A percentile compares a stretch with the other conserved stretches of the same genome.
Evolutionary conservation across 495 filamentous ascomycete species (phyloP).

Genomic region (Neurospora pannonica): DNA sequence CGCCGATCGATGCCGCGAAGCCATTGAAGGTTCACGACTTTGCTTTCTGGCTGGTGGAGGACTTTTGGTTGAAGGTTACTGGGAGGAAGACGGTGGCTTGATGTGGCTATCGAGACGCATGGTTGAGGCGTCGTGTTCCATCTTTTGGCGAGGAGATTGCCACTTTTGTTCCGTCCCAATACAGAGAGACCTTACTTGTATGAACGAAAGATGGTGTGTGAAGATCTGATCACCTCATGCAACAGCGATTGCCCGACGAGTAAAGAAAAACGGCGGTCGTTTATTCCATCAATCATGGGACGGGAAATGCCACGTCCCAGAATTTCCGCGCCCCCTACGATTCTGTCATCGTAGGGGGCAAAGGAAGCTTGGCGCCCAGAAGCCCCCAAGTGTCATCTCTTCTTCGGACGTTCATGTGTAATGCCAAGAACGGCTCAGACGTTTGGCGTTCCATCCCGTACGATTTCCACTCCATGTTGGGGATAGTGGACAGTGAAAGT

Average conservation of each 20-base stretch:
- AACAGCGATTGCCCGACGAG: background rate
- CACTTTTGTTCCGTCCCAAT: too few species aligned
- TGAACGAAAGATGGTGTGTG: background rate
- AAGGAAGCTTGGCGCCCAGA: too few species aligned
- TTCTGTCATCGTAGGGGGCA: too few species aligned
- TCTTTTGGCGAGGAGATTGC: background rate
- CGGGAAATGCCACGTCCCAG: background rate
- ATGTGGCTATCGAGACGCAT: background rate
- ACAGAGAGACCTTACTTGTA: too few species aligned
- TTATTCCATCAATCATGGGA: background rate
- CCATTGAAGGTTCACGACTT: slow-evolving; percentile 19
- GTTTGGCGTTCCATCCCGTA: background rate
- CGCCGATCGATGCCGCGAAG: slow-evolving; percentile 31
- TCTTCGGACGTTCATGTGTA: too few species aligned
- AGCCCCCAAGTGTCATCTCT: too few species aligned
- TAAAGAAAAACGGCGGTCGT: background rate
- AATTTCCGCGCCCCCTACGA: too few species aligned
- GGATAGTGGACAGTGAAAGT: background rate
- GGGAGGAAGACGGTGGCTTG: background rate
- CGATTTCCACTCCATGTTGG: background rate
- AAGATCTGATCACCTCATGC: background rate
- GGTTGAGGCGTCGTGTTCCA: background rate
- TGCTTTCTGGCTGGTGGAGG: slow-evolving; percentile 5
- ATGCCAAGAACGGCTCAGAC: too few species aligned
- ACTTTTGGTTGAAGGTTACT: slow-evolving; percentile 7